phyloP scores from a whole-genome alignment of 805 yeast genomes.

The Candida patagonica region DNA sequence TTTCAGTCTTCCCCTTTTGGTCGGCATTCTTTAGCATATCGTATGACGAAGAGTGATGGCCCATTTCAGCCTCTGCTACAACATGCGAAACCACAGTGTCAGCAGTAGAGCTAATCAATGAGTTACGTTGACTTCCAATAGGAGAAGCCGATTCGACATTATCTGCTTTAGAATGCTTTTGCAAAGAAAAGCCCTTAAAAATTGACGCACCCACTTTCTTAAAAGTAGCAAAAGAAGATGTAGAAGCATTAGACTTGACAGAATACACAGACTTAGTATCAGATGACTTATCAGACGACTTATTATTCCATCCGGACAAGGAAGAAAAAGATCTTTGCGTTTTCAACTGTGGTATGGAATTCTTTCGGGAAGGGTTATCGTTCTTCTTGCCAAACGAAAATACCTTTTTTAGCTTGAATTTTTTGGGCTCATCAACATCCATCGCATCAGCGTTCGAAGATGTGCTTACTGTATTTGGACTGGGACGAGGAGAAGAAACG shows the following conservation, averaged over 20 bases:
- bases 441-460: too few species aligned
- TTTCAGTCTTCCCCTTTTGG: background rate
- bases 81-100: background rate
- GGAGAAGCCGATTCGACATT: background rate
- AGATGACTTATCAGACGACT: constrained; percentile 16
- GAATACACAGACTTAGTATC: constrained; percentile 22
- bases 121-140: background rate
- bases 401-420: constrained; percentile 15
- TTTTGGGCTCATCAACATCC: too few species aligned
- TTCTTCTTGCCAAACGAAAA: constrained; percentile 13
- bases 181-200: background rate
- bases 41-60: background rate
- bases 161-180: background rate
- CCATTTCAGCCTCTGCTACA: background rate
- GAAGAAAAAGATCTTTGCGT: background rate
- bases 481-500: too few species aligned
- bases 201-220: constrained; percentile 9
- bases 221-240: constrained; percentile 21
- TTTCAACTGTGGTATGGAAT: background rate
- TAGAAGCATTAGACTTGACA: constrained; percentile 20
- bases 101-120: constrained; percentile 2
- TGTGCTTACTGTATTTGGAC: too few species aligned
- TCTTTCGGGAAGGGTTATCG: background rate
- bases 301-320: background rate
- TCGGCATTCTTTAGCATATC: constrained; percentile 1